Evolutionary conservation across 192 early-diverging fungal genomes (phyloP).

Genomic region (Backusella tarrabulga): DNA sequence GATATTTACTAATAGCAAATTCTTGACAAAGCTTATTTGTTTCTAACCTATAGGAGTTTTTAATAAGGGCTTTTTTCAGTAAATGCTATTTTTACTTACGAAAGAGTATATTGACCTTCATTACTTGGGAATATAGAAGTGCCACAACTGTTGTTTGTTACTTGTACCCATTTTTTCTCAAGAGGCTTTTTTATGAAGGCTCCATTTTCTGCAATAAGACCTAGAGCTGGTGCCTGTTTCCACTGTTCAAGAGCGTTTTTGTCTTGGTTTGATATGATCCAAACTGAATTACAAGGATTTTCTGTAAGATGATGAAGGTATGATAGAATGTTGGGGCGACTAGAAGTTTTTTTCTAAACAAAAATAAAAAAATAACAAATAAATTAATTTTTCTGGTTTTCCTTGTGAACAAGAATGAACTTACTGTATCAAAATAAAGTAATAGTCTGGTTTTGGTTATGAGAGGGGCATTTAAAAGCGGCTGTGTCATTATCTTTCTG

Average conservation of each 20-base stretch:
- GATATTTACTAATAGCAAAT: neutral
- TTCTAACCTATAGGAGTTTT: neutral
- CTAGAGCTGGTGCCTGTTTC: neutral
- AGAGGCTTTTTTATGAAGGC: neutral
- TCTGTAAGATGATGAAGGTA: neutral
- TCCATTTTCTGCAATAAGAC: neutral
- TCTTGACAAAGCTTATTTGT: neutral
- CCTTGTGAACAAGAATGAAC: neutral
- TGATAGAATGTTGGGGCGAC: neutral
- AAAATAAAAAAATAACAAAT: neutral
- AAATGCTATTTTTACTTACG: neutral
- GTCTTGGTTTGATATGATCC: neutral
- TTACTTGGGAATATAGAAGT: neutral
- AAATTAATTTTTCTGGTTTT: neutral
- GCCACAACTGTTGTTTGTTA: neutral
- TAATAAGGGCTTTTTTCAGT: neutral
- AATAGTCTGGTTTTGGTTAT: neutral
- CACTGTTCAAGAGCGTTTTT: neutral
- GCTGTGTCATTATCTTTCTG: neutral
- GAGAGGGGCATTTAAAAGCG: neutral
- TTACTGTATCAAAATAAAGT: constrained; percentile 3
- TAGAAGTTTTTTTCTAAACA: neutral
- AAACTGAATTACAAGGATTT: neutral
- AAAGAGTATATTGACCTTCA: neutral
- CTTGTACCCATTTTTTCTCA: neutral